Evolutionary conservation across 352 stramenopile species (phyloP).

Genomic region (Pythium sp.): DNA sequence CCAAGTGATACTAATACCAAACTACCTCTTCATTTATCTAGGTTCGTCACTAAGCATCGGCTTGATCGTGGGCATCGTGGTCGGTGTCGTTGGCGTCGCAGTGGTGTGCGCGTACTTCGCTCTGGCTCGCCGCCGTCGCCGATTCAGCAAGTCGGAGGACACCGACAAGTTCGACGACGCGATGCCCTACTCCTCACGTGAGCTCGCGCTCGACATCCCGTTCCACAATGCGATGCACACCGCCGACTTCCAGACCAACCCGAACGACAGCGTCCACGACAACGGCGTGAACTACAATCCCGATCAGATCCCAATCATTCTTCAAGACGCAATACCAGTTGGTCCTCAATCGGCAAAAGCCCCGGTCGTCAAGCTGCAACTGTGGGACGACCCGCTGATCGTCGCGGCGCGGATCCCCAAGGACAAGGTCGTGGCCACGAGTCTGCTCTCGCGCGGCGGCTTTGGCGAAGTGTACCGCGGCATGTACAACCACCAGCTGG

Average conservation of each 20-base stretch:
- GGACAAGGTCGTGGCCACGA: constrained; percentile 24
- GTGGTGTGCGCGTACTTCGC: background rate
- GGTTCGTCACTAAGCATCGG: background rate
- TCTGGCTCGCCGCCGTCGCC: background rate
- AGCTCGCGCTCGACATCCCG: background rate
- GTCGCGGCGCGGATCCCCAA: constrained; percentile 28
- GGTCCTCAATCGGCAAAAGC: background rate
- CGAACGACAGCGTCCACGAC: background rate
- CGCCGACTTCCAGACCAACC: background rate
- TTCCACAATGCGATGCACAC: constrained; percentile 4
- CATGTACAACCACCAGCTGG: constrained; percentile 29
- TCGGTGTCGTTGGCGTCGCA: background rate
- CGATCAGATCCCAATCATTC: background rate
- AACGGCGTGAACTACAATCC: background rate
- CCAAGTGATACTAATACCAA: background rate
- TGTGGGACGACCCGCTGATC: constrained; percentile 40
- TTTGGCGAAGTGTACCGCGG: constrained; percentile 46
- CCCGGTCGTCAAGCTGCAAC: background rate
- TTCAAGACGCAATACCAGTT: background rate
- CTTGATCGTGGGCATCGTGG: background rate
- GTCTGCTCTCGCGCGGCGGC: constrained; percentile 31
- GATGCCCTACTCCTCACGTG: background rate
- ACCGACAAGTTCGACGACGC: background rate
- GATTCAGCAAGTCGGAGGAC: background rate
- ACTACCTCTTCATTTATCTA: background rate